A percentile compares a stretch with the other conserved stretches of the same genome.
Conservation (phyloP, 768 basidiomycete species). For the Rhizopogon sp. region DNA sequence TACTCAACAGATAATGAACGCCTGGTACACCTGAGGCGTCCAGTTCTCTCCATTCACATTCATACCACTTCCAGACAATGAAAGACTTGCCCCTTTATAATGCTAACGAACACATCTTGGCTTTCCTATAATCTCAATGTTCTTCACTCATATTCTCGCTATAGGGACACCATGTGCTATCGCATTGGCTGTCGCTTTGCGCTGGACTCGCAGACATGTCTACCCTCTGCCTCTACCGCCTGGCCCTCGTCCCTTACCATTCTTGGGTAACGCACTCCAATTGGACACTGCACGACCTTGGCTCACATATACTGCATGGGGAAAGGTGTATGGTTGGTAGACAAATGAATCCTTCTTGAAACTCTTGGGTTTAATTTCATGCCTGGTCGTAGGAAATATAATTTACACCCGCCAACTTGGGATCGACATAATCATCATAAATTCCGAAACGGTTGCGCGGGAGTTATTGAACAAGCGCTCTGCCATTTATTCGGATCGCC, state of each 20-base stretch:
- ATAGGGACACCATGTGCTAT: not conserved
- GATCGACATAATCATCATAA: conserved; percentile 6
- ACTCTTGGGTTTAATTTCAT: too few species aligned
- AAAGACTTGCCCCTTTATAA: not conserved
- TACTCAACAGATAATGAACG: too few species aligned
- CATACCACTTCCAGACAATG: too few species aligned
- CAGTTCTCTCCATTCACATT: too few species aligned
- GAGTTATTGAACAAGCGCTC: too few species aligned
- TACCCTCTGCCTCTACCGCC: not conserved
- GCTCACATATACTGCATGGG: not conserved
- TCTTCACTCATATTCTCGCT: not conserved
- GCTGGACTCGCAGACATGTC: not conserved
- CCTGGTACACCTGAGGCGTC: too few species aligned
- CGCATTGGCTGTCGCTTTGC: not conserved
- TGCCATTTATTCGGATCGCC: too few species aligned
- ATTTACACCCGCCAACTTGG: not conserved
- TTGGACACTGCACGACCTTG: not conserved
- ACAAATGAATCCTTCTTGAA: not conserved
- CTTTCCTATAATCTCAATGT: not conserved
- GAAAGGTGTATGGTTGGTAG: not conserved
- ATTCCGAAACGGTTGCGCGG: conserved; percentile 4
- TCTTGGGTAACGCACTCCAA: not conserved
- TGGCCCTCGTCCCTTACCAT: not conserved
- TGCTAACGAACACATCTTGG: not conserved
- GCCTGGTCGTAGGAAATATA: not conserved